Percentiles rank a stretch among this genome's conserved stretches.
Evolutionary conservation across 495 filamentous ascomycete species (phyloP).

Genomic region (Cetradonia linearis): DNA sequence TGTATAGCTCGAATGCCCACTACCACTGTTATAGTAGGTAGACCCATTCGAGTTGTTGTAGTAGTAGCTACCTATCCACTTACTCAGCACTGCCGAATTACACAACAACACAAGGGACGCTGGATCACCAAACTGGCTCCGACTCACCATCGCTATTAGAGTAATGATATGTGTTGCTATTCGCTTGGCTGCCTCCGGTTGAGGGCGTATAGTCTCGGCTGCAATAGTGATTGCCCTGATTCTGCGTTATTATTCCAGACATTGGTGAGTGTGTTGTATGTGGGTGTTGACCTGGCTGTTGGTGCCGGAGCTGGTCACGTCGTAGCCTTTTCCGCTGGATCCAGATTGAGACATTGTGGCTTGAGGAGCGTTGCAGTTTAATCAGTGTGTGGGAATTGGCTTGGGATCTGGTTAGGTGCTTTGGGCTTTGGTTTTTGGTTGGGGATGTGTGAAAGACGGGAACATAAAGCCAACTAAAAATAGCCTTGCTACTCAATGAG

Average conservation of each 20-base stretch:
- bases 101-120: background rate
- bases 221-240: slow-evolving; percentile 43
- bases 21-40: slow-evolving; percentile 41
- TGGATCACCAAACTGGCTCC: too few relatives aligned
- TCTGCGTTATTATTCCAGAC: background rate
- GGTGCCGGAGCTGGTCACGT: slow-evolving; percentile 36
- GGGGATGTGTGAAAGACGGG: too few relatives aligned
- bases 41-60: slow-evolving; percentile 44
- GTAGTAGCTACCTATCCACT: slow-evolving; percentile 38
- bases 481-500: too few relatives aligned
- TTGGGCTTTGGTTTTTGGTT: too few relatives aligned
- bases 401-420: too few relatives aligned
- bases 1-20: slow-evolving; percentile 33
- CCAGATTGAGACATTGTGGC: slow-evolving; percentile 9
- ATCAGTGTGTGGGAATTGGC: too few relatives aligned
- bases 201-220: slow-evolving; percentile 35
- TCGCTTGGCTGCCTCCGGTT: slow-evolving; percentile 29
- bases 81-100: background rate
- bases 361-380: background rate
- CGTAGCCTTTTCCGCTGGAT: slow-evolving; percentile 29
- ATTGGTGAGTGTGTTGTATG: background rate
- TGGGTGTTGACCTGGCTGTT: slow-evolving; percentile 35
- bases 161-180: slow-evolving; percentile 42
- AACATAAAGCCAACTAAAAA: too few relatives aligned
- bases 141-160: slow-evolving; percentile 35